Evolutionary conservation across 2,329 filamentous ascomycete species (phyloP).

Genomic region (Aspergillus sp.): DNA sequence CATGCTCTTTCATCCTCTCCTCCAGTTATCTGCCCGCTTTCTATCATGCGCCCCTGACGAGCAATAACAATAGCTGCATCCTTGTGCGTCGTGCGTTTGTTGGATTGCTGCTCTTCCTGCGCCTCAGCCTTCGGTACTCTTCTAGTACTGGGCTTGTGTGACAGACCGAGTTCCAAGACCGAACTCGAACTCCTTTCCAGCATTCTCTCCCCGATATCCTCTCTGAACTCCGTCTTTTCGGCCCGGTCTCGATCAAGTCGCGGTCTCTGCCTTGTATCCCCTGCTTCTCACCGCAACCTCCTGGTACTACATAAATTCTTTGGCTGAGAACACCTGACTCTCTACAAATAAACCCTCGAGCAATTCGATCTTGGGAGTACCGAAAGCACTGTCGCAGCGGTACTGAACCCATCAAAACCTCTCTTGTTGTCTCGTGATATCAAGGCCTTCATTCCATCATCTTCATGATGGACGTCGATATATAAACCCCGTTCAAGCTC

Average conservation of each 20-base stretch:
- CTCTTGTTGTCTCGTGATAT: constrained; percentile 16
- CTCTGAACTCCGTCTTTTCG: constrained; percentile 11
- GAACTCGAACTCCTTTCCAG: background rate
- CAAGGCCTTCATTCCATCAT: constrained; percentile 21
- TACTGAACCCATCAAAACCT: constrained; percentile 9
- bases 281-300: constrained; percentile 7
- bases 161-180: constrained; percentile 10
- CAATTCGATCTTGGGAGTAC: constrained; percentile 7
- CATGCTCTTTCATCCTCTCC: constrained; percentile 14
- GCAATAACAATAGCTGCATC: constrained; percentile 16
- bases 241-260: constrained; percentile 6
- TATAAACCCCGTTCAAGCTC: constrained; percentile 27
- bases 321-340: constrained; percentile 1
- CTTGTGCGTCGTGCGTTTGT: constrained; percentile 14
- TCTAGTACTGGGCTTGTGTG: constrained; percentile 10
- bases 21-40: constrained; percentile 22
- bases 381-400: constrained; percentile 3
- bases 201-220: constrained; percentile 1
- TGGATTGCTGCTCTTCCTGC: constrained; percentile 12
- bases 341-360: constrained; percentile 1
- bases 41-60: constrained; percentile 23
- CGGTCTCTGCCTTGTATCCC: constrained; percentile 3
- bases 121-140: background rate
- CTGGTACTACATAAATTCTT: constrained; percentile 1
- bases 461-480: constrained; percentile 33